Conservation (phyloP, 169 alveolate genomes). For the Eimeria necatrix region DNA sequence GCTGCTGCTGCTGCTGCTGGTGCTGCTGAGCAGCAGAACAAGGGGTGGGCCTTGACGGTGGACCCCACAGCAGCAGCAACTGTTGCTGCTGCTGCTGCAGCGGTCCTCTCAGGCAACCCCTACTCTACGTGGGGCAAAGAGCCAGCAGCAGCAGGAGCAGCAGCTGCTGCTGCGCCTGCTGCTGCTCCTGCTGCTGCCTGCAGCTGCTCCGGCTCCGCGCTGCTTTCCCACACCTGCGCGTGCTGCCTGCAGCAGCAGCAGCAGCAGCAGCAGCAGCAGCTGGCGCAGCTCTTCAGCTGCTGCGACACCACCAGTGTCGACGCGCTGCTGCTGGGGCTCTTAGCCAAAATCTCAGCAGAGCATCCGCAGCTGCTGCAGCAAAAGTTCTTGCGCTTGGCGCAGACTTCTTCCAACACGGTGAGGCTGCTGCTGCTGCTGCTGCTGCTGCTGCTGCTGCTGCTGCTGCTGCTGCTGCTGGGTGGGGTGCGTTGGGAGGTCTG, state of each 20-base stretch:
- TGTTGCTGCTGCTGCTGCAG: constrained; percentile 35
- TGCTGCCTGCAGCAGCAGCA: constrained; percentile 11
- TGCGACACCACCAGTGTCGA: constrained; percentile 27
- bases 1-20: constrained; percentile 32
- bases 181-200: constrained; percentile 11
- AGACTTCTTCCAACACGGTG: not conserved
- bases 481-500: not conserved
- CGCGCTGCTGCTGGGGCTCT: not conserved
- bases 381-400: not conserved
- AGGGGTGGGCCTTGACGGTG: not conserved
- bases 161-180: constrained; percentile 13
- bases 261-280: constrained; percentile 49
- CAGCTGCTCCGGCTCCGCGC: not conserved
- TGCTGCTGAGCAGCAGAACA: not conserved
- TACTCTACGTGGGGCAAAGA: constrained; percentile 6
- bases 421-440: not conserved
- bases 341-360: not conserved
- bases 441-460: constrained; percentile 33
- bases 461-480: not conserved
- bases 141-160: not conserved
- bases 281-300: constrained; percentile 50
- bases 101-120: constrained; percentile 9
- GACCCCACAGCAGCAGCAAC: not conserved
- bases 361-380: constrained; percentile 53
- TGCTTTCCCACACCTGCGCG: not conserved